Evolutionary conservation across 78 protist genomes (phyloP), one percentile per base, ranked within the genome.

Genomic region (Dictyostelium capitatum): DNA sequence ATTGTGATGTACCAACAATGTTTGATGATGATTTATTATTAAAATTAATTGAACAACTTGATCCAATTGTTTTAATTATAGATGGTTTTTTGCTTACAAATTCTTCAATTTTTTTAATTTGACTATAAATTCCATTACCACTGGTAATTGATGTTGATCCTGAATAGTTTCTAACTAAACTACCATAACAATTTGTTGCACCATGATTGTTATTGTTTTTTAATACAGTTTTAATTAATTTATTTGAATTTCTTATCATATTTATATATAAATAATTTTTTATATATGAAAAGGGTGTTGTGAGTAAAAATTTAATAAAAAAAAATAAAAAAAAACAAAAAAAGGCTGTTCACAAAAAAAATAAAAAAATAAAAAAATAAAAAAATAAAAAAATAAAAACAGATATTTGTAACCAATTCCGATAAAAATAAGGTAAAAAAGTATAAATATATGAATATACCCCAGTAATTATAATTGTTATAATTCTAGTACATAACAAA

Each of bases 31-130:
- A 14, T 48, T 23, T 23, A 23, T 53, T 48, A 48, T 67, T 67
- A 19, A 67, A 67, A 56, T 48, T 79, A 11, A 54, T n/a, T 3
- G 19, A 11, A 10, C 47, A n/a, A 6, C 10, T 6, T 56, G 65
- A 56, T 15, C 28, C 19, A 20, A 20, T 28, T 43, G n/a, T n/a
- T 37, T 56, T 79, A 17, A 70, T 54, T 19, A 79, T 20, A 19
- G 83, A 79, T 79, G 83, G 83, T 37, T 79, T 79, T 37, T 79
- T 79, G 11, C 30, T 51, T 32, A 56, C 32, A 79, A 79, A 54
- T 20, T 79, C 83, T 20, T 79, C 53, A 17, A 79, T 43, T 30
- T 79, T 79, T 54, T 79, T 79, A 79, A 79, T 79, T 47, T 79
- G 62, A 41, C 43, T 75, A 48, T 48, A 75, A n/a, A 75, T n/a